Percentiles rank a stretch among this genome's conserved stretches.
phyloP scores from a whole-genome alignment of 495 filamentous ascomycete species.

The Collariella sp. region DNA sequence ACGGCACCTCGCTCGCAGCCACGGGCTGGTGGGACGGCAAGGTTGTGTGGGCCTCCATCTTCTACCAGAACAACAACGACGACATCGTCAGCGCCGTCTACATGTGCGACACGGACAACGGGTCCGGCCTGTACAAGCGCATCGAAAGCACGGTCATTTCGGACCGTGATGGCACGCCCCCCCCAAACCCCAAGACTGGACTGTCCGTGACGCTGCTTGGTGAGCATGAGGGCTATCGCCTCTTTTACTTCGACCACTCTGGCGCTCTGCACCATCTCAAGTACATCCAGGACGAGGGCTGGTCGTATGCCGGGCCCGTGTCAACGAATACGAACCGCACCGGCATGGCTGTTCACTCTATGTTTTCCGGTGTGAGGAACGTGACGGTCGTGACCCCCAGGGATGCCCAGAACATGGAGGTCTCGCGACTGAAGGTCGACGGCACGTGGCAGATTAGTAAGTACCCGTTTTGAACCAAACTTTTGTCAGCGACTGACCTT shows the following conservation, averaged over 20 bases:
- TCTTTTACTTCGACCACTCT: conserved; percentile 24
- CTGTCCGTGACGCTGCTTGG: conserved; percentile 22
- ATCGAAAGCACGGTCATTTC: conserved; percentile 19
- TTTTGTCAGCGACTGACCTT: not conserved
- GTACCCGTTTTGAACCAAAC: not conserved
- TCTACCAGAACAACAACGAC: conserved; percentile 26
- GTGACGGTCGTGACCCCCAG: conserved; percentile 20
- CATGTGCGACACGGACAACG: conserved; percentile 22
- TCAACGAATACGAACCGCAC: conserved; percentile 17
- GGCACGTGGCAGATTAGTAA: conserved; percentile 22
- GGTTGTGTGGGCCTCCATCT: conserved; percentile 19
- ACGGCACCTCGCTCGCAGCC: conserved; percentile 20
- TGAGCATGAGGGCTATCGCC: conserved; percentile 19
- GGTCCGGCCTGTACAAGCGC: conserved; percentile 18
- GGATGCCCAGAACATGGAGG: conserved; percentile 19
- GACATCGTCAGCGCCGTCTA: conserved; percentile 24
- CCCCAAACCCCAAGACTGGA: conserved; percentile 12
- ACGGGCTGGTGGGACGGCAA: conserved; percentile 22
- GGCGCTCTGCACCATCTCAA: conserved; percentile 18
- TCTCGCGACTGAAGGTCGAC: conserved; percentile 15
- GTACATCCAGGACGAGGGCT: conserved; percentile 14
- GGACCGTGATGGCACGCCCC: conserved; percentile 10
- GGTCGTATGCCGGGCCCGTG: conserved; percentile 20
- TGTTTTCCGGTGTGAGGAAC: conserved; percentile 18
- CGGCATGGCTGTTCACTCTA: conserved; percentile 16